Percentiles rank a stretch among this genome's conserved stretches.
These are phyloP conservation scores for Lichtheimia corymbifera DNA, from an alignment of 371 early-diverging fungal species.

Conservation along the genomic window DNA sequence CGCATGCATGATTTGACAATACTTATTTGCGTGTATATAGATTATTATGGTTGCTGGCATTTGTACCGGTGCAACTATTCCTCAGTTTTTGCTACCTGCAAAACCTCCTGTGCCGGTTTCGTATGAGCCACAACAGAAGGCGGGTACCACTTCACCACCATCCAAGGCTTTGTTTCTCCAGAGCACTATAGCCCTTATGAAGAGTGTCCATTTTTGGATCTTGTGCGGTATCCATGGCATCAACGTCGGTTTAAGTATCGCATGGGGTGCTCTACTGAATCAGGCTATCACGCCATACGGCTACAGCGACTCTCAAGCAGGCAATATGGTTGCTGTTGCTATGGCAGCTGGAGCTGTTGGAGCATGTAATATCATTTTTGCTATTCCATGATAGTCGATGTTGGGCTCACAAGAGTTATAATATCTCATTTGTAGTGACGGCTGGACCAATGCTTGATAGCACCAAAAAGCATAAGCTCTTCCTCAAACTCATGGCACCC, in stretches of 20 bases:
- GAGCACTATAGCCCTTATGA: constrained; percentile 46
- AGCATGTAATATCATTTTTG: constrained; percentile 35
- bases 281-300: constrained; percentile 67
- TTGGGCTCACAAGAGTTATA: neutral
- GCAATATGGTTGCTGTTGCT: constrained; percentile 58
- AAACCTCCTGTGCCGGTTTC: constrained; percentile 55
- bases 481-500: constrained; percentile 51
- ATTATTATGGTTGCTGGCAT: constrained; percentile 52
- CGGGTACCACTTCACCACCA: neutral
- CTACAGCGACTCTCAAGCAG: constrained; percentile 58
- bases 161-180: constrained; percentile 35
- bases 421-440: constrained; percentile 23
- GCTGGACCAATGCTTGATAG: constrained; percentile 55
- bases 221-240: constrained; percentile 56
- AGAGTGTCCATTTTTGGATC: constrained; percentile 56
- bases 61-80: constrained; percentile 43
- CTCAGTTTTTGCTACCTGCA: constrained; percentile 47
- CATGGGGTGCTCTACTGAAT: constrained; percentile 61
- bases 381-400: neutral
- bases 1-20: no score
- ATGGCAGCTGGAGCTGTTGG: constrained; percentile 58
- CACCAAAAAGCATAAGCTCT: constrained; percentile 51
- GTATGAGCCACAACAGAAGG: neutral
- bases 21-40: constrained; percentile 16
- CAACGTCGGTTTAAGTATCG: constrained; percentile 65